These are phyloP conservation scores for Tulasnella sp. DNA, from an alignment of 768 basidiomycete genomes.

Conservation along the genomic window DNA sequence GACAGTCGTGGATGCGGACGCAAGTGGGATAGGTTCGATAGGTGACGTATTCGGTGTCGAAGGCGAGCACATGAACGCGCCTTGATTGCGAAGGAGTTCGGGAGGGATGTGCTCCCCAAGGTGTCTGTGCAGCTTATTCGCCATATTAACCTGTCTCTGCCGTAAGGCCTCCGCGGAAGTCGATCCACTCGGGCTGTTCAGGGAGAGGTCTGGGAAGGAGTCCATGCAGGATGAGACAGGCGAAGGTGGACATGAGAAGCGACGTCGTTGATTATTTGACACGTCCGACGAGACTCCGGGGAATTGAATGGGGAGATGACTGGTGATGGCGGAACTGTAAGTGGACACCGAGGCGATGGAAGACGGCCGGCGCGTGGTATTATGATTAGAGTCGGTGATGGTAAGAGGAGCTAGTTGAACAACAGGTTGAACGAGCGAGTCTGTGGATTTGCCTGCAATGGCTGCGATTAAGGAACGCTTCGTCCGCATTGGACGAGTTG, in stretches of 20 bases:
- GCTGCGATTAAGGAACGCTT: not conserved
- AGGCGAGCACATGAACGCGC: too few species aligned
- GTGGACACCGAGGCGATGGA: conserved; percentile 4
- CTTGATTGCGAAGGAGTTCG: not conserved
- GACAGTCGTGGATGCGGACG: too few species aligned
- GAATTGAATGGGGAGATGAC: not conserved
- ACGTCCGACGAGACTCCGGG: not conserved
- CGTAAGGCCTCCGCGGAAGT: not conserved
- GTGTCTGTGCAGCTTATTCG: not conserved
- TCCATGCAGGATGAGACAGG: not conserved
- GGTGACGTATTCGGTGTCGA: too few species aligned
- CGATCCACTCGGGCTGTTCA: not conserved
- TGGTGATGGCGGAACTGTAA: not conserved
- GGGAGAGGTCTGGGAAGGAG: not conserved
- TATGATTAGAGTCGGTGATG: not conserved
- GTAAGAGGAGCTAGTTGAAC: not conserved
- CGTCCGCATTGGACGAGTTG: not conserved
- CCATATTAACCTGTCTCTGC: not conserved
- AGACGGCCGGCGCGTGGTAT: not conserved
- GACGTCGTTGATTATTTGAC: not conserved
- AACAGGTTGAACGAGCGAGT: not conserved
- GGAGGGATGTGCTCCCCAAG: conserved; percentile 4
- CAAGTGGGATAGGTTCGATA: too few species aligned
- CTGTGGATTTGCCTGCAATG: not conserved
- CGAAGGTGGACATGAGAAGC: not conserved